Evolutionary conservation across 345 rosid species (phyloP), one percentile per base, ranked within the genome.

Genomic region (Limnanthes douglasii): DNA sequence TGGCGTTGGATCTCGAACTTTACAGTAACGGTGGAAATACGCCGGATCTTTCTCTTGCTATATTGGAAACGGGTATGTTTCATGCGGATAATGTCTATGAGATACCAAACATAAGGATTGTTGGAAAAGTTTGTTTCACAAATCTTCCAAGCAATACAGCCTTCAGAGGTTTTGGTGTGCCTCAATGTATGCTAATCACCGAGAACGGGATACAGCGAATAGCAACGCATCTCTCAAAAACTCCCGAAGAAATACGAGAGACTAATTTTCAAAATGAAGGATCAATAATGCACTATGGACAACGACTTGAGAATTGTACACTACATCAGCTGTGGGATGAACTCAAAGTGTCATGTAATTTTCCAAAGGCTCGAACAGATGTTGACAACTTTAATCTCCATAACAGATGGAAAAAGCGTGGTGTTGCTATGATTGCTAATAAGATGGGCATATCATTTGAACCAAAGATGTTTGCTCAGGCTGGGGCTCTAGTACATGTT

Each of bases 401-500:
- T 6, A 83, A 72, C 40, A 73, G 95, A 21, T 88, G 97, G 97
- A 83, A 70, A 68, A 83, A 90, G 54, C 93, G 82, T 45, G 97
- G 97, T 25, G 39, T 88, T 39, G 83, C 97, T 32, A 76, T 90
- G 81, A 65, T 88, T 45, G 94, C 97, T 11, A 83, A 93, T 48
- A 88, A 88, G 48, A 82, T 83, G 40, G 95, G 97, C 57, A 73
- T 83, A 46, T 72, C 97, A 17, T 88, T 88, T 54, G 76, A 95
- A 9, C 19, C 68, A 16, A 88, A 74, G 61, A n/a, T n/a, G n/a
- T n/a, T n/a, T n/a, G 14, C 42, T 33, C 51, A 90, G 98, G 98
- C 98, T 8, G 98, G 98, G 50, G 98, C 98, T 43, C 92, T 90
- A 21, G 95, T 90, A 54, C 69, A 90, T 55, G 82, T 79, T 41